phyloP scores from a whole-genome alignment of 106 monocot genomes.

The Narthecium ossifragum region DNA sequence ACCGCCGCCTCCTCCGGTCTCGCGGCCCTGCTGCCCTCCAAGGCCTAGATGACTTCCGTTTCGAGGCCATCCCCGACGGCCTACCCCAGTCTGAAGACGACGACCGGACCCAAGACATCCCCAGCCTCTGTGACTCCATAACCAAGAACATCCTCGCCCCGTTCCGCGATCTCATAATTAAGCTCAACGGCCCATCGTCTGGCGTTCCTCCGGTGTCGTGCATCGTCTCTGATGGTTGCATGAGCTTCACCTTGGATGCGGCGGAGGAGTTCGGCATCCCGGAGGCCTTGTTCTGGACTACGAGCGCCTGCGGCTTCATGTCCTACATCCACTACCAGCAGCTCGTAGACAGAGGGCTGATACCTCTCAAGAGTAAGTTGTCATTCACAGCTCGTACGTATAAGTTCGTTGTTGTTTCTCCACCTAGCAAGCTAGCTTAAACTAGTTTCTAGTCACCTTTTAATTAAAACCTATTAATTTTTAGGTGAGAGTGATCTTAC shows the following conservation, averaged over 20 bases:
- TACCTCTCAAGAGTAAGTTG: not conserved
- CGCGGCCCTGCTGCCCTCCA: not conserved
- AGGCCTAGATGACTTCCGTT: not conserved
- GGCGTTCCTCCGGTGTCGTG: not conserved
- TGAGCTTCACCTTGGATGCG: not conserved
- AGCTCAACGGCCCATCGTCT: too few relatives aligned
- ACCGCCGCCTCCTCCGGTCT: conserved; percentile 17
- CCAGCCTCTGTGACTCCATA: not conserved
- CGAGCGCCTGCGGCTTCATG: not conserved
- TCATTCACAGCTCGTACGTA: not conserved
- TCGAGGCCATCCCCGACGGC: conserved; percentile 1
- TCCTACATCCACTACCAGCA: not conserved
- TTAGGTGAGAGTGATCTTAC: not conserved
- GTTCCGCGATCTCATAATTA: not conserved
- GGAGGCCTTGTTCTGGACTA: not conserved
- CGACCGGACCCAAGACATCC: not conserved
- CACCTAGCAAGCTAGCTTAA: too few relatives aligned
- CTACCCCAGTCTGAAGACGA: not conserved
- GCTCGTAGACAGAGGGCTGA: not conserved
- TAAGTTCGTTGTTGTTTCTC: too few relatives aligned
- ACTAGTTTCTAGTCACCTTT: too few relatives aligned
- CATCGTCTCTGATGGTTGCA: not conserved
- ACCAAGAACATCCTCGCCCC: not conserved
- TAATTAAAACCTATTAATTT: not conserved
- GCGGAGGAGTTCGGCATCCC: not conserved